Evolutionary conservation across 352 stramenopile genomes (phyloP).

Genomic region (Elongisporangium anandrum): DNA sequence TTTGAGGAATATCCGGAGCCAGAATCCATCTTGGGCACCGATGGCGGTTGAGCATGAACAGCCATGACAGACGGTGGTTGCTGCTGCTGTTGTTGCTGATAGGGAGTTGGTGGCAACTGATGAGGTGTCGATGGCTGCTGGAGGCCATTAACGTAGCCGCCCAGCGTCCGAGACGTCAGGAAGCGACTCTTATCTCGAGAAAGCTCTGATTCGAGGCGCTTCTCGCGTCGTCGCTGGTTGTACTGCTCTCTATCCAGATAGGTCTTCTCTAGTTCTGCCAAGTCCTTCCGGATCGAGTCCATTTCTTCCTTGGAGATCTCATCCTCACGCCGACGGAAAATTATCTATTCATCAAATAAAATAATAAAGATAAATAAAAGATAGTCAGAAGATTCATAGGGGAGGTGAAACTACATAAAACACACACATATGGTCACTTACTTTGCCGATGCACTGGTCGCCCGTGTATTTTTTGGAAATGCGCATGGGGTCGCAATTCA

Average conservation of each 20-base stretch:
- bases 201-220: constrained; percentile 78
- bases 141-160: constrained; percentile 21
- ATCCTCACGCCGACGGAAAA: constrained; percentile 52
- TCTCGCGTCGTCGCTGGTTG: constrained; percentile 89
- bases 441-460: constrained; percentile 97
- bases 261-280: constrained; percentile 91
- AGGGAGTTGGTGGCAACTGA: constrained; percentile 4
- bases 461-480: constrained; percentile 99
- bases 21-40: not conserved
- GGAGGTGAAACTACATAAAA: not conserved
- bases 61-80: not conserved
- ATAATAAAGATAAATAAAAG: not conserved
- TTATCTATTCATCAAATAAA: constrained; percentile 35
- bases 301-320: constrained; percentile 78
- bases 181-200: constrained; percentile 69
- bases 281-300: constrained; percentile 67
- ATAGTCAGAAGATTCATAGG: not conserved
- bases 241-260: constrained; percentile 96
- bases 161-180: constrained; percentile 22
- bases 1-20: not conserved
- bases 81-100: constrained; percentile 13
- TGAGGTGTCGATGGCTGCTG: constrained; percentile 3
- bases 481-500: constrained; percentile 99
- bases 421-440: constrained; percentile 10
- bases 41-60: not conserved